Evolutionary conservation across 305 asterid genomes (phyloP).

Genomic region (Fraxinus platypoda): DNA sequence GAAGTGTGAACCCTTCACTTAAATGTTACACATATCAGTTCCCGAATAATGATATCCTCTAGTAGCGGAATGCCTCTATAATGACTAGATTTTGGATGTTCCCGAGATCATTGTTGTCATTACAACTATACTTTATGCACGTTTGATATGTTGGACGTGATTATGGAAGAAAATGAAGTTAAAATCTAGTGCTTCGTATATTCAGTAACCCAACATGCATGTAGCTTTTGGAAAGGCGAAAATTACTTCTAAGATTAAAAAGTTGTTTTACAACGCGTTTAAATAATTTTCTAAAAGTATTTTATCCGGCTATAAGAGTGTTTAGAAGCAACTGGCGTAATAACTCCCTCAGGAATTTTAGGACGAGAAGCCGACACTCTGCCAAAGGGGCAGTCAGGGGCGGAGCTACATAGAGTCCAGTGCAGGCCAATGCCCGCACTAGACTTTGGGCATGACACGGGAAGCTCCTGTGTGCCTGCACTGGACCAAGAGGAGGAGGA

Average conservation of each 20-base stretch:
- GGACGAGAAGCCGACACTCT: not conserved
- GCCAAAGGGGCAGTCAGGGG: not conserved
- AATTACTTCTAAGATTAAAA: not conserved
- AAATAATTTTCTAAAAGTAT: not conserved
- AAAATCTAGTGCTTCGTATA: not conserved
- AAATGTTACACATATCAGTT: not conserved
- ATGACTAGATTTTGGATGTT: not conserved
- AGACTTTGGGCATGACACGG: too few species aligned
- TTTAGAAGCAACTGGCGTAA: not conserved
- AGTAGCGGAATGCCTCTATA: not conserved
- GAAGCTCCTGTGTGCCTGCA: too few species aligned
- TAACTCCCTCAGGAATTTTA: not conserved
- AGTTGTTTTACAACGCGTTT: not conserved
- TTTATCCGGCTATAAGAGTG: not conserved
- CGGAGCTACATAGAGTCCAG: too few species aligned
- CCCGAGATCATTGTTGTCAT: not conserved
- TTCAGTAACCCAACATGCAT: not conserved
- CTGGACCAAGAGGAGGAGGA: too few species aligned
- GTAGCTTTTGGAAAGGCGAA: not conserved
- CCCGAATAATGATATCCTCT: not conserved
- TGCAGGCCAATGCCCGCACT: too few species aligned
- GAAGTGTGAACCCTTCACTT: not conserved
- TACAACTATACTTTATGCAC: not conserved
- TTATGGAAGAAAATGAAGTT: not conserved
- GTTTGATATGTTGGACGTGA: not conserved